phyloP scores from a whole-genome alignment of 331 rosid species.

The Malus hybrid region DNA sequence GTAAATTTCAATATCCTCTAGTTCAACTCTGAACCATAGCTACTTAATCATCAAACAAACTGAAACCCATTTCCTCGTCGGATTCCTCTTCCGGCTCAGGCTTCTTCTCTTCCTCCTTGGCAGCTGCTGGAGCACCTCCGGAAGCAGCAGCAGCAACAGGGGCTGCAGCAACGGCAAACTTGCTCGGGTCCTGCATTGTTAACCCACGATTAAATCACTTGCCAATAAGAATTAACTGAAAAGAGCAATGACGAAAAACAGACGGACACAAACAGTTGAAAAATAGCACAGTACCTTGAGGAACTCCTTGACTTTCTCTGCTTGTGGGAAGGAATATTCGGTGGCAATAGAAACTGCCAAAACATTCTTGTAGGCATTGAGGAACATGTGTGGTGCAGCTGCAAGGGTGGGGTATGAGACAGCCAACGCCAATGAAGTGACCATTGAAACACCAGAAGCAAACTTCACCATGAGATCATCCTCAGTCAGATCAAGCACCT shows the following conservation, averaged over 20 bases:
- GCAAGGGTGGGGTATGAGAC: constrained; percentile 77
- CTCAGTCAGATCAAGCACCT: constrained; percentile 76
- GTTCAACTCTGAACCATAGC: neutral
- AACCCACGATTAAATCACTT: neutral
- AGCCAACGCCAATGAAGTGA: constrained; percentile 68
- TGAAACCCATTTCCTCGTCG: constrained; percentile 58
- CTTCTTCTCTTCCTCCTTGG: constrained; percentile 53
- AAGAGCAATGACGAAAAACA: no score
- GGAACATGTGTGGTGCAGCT: constrained; percentile 77
- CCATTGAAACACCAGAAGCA: constrained; percentile 58
- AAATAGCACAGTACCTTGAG: constrained; percentile 37
- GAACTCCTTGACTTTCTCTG: constrained; percentile 69
- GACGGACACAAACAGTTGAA: neutral
- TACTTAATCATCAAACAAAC: constrained; percentile 42
- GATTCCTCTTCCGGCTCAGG: constrained; percentile 71
- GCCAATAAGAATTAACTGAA: no score
- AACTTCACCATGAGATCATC: constrained; percentile 69
- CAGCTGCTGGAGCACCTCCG: constrained; percentile 40
- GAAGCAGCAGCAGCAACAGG: constrained; percentile 23
- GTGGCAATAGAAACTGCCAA: constrained; percentile 61
- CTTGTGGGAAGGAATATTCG: constrained; percentile 55
- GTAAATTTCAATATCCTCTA: neutral
- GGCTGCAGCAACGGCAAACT: constrained; percentile 55
- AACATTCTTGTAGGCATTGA: constrained; percentile 65
- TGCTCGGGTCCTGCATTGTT: constrained; percentile 59